Conservation (phyloP, 2,329 filamentous ascomycete species). For the Cadophora luteo-olivacea region DNA sequence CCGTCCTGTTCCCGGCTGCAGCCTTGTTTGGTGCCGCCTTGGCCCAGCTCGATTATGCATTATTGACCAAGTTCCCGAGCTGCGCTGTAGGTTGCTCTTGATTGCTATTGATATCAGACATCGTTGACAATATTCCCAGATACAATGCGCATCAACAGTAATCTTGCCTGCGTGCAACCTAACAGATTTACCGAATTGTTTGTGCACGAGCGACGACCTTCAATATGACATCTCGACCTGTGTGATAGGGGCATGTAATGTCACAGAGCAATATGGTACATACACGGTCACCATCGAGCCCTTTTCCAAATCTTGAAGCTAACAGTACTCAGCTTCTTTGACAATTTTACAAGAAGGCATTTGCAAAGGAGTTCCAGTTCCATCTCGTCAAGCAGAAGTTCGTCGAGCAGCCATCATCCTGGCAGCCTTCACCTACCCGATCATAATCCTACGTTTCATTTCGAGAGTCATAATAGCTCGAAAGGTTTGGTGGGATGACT, state of each 20-base stretch:
- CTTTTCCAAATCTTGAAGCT: background rate
- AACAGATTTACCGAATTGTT: slow-evolving; percentile 26
- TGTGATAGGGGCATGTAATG: slow-evolving; percentile 29
- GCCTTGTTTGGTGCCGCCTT: slow-evolving; percentile 19
- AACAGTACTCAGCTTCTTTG: slow-evolving; percentile 15
- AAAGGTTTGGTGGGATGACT: slow-evolving; percentile 36
- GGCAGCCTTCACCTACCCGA: slow-evolving; percentile 28
- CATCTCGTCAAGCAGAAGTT: slow-evolving; percentile 25
- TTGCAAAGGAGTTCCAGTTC: slow-evolving; percentile 25
- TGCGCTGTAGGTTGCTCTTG: slow-evolving; percentile 21
- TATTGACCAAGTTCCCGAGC: slow-evolving; percentile 20
- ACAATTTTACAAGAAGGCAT: slow-evolving; percentile 23
- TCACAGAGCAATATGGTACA: slow-evolving; percentile 31
- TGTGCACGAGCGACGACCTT: slow-evolving; percentile 31
- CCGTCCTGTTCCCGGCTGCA: background rate
- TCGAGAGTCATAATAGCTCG: slow-evolving; percentile 26
- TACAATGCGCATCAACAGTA: slow-evolving; percentile 11
- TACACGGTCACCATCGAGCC: background rate
- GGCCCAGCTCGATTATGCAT: slow-evolving; percentile 4
- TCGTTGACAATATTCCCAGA: slow-evolving; percentile 5
- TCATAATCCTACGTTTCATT: slow-evolving; percentile 29
- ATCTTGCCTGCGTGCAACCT: slow-evolving; percentile 19
- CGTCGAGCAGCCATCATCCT: slow-evolving; percentile 25
- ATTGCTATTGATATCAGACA: background rate
- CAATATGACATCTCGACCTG: slow-evolving; percentile 30